Percentiles rank a stretch among this genome's conserved stretches.
These are phyloP conservation scores for Castanospermum australe DNA, from an alignment of 306 rosid species.

Conservation along the genomic window DNA sequence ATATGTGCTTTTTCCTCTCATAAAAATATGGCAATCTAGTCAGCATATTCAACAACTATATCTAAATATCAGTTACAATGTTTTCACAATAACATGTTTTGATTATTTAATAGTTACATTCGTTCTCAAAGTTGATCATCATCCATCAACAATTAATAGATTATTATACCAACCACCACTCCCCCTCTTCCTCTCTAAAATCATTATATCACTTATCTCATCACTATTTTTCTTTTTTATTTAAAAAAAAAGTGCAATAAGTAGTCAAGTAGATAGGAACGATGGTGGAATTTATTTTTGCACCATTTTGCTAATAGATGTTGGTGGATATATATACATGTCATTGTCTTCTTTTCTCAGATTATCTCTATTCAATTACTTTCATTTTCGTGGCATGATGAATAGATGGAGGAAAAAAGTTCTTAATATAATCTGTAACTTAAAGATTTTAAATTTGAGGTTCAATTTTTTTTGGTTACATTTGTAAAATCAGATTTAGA, in stretches of 20 bases:
- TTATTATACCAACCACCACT: not conserved
- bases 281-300: not conserved
- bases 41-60: not conserved
- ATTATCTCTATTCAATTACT: not conserved
- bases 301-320: not conserved
- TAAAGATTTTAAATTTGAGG: too few relatives aligned
- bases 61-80: not conserved
- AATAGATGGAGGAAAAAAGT: too few relatives aligned
- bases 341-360: not conserved
- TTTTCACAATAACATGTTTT: not conserved
- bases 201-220: too few relatives aligned
- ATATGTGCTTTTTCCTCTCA: not conserved
- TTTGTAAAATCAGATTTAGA: too few relatives aligned
- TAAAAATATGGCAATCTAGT: not conserved
- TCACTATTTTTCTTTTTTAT: too few relatives aligned
- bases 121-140: not conserved
- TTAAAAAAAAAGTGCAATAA: not conserved
- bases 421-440: too few relatives aligned
- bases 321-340: not conserved
- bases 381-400: not conserved
- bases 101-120: not conserved
- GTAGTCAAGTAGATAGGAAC: not conserved
- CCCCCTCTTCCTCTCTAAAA: too few relatives aligned
- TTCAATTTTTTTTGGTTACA: too few relatives aligned
- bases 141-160: not conserved